Percentiles rank a stretch among this genome's conserved stretches.
These are phyloP conservation scores for Leishmania turanica DNA, from an alignment of 208 protist genomes.

Conservation along the genomic window DNA sequence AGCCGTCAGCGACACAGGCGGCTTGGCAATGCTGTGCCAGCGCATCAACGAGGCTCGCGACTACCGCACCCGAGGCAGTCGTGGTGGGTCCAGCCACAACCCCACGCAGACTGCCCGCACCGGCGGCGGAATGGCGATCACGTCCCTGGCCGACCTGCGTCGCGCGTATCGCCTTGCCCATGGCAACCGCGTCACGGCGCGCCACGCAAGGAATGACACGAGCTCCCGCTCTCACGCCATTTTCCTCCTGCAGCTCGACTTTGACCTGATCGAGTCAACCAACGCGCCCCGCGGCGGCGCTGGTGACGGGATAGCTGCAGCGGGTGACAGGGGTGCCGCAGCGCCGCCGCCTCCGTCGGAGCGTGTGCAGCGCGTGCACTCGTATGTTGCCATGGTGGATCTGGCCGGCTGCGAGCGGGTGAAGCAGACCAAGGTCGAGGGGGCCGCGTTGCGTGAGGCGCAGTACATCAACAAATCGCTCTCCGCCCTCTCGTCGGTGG, in stretches of 20 bases:
- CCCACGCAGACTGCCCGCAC: constrained; percentile 10
- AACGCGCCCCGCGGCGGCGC: background rate
- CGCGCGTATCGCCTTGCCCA: constrained; percentile 64
- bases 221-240: constrained; percentile 90
- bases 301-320: background rate
- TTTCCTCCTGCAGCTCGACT: constrained; percentile 85
- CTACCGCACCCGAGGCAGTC: constrained; percentile 27
- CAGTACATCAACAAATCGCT: constrained; percentile 94
- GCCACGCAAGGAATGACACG: constrained; percentile 69
- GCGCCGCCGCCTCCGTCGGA: background rate
- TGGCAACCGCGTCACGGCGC: constrained; percentile 78
- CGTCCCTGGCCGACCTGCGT: constrained; percentile 65
- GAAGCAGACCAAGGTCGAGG: constrained; percentile 90
- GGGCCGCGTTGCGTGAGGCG: constrained; percentile 76
- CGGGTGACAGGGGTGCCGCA: constrained; percentile 1
- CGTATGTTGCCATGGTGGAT: constrained; percentile 95
- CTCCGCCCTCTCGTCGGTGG: constrained; percentile 82
- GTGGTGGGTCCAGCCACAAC: constrained; percentile 15
- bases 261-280: constrained; percentile 46
- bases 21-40: constrained; percentile 68
- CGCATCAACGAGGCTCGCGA: constrained; percentile 52
- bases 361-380: constrained; percentile 44
- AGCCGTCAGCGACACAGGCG: constrained; percentile 70
- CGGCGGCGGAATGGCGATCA: constrained; percentile 68
- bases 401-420: constrained; percentile 97